A percentile compares a stretch with the other conserved stretches of the same genome.
Conservation (phyloP, 495 filamentous ascomycete genomes). For the Paragyromitra xinjiangensis region DNA sequence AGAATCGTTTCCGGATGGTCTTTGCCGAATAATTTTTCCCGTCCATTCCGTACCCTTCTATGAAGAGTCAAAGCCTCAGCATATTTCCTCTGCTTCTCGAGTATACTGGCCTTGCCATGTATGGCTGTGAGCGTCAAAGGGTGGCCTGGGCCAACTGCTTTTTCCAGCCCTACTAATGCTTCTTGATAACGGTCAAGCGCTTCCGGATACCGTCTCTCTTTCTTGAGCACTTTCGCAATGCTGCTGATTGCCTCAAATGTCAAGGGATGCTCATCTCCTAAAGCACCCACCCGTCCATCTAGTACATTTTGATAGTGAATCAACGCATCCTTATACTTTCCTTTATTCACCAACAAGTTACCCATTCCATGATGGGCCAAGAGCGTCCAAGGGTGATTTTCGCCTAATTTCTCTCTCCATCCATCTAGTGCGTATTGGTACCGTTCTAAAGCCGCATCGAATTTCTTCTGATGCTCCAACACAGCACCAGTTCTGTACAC, state of each 20-base stretch:
- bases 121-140: not conserved
- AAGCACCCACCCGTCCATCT: not conserved
- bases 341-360: not conserved
- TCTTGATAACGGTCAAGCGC: not conserved
- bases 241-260: not conserved
- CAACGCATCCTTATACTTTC: not conserved
- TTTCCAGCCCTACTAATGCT: not conserved
- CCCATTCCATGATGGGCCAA: not conserved
- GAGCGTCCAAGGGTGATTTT: not conserved
- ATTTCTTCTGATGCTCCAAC: not conserved
- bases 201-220: not conserved
- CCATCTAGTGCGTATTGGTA: not conserved
- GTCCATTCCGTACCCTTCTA: not conserved
- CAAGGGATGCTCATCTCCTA: not conserved
- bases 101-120: not conserved
- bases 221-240: not conserved
- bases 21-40: not conserved
- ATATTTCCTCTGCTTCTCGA: not conserved
- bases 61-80: not conserved
- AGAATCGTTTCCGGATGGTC: not conserved
- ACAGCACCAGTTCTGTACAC: not conserved
- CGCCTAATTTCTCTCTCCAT: not conserved
- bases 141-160: not conserved
- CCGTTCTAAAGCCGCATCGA: not conserved
- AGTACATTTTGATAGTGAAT: not conserved